Base-by-base conservation (phyloP, 1,284 basidiomycete species). In the Puccinia hordei region DNA sequence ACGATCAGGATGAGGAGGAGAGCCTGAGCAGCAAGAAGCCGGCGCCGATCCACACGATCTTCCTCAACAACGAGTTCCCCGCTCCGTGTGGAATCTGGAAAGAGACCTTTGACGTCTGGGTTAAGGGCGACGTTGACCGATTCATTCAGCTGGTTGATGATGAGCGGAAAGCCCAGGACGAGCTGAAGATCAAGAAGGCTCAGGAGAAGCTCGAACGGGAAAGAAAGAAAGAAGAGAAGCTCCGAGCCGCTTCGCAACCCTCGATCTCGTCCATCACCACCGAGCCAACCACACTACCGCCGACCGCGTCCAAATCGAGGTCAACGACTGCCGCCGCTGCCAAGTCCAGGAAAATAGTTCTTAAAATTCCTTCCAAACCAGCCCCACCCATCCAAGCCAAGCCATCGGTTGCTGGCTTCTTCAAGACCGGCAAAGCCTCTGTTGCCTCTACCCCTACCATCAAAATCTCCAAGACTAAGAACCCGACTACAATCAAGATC, bases 51-150 rank as follows among this genome's bases (percentile, higher is more conserved):
- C 91, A 90, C 84, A 90, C 91, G 0, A 88, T 97, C 27, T 93
- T 94, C 85, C 88, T 97, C 81, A 97, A 97, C 86, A 87, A 93
- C 79, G 94, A 97, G 83, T 94, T 95, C 83, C 95, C 95, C 0
- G 89, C 91, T 17, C 93, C 93, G 13, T 90, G 90, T 9, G 88
- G 90, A 73, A 93, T 95, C 83, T 97, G 94, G 94, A 91, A 93
- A 82, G 92, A 91, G 30, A 91, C 95, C 1, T 97, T 98, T 83
- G 94, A 98, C 86, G 89, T 91, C 38, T 98, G 94, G 93, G 86
- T 95, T 66, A 90, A 93, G 83, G 94, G 94, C 2, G 93, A 98
- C 84, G 91, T 93, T 3, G 95, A 97, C 85, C 85, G 85, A 33
- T 93, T 95, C 85, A 91, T 92, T 2, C 86, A 86, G 57, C 85